phyloP scores from a whole-genome alignment of 169 alveolate species.

The Theileria parva region DNA sequence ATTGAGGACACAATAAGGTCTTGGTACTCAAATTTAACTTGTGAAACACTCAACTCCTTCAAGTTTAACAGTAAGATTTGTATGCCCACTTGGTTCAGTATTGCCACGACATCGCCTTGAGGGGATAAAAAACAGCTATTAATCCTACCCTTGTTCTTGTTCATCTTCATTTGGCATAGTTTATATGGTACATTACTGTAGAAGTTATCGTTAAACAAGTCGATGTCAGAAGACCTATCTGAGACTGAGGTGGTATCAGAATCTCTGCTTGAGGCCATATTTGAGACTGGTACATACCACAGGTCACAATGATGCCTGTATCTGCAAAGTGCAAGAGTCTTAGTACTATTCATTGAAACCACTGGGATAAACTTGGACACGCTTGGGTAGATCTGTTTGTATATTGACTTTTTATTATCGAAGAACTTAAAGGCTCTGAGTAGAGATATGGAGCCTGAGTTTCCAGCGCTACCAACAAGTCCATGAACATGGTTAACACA shows the following conservation, averaged over 20 bases:
- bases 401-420: constrained; percentile 18
- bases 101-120: constrained; percentile 35
- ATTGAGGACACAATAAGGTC: constrained; percentile 28
- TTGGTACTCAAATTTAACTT: constrained; percentile 7
- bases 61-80: constrained; percentile 16
- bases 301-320: constrained; percentile 59
- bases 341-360: constrained; percentile 39
- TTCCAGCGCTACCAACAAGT: constrained; percentile 44
- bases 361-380: constrained; percentile 31
- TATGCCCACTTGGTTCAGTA: constrained; percentile 46
- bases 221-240: not conserved
- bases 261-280: not conserved
- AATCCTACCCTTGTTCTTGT: constrained; percentile 47
- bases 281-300: constrained; percentile 47
- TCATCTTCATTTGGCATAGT: constrained; percentile 40
- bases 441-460: constrained; percentile 44
- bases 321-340: constrained; percentile 40
- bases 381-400: constrained; percentile 50
- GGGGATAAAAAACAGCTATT: constrained; percentile 47
- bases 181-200: constrained; percentile 6
- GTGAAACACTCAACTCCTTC: constrained; percentile 28
- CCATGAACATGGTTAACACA: constrained; percentile 32
- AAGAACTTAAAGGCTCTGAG: constrained; percentile 34
- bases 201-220: not conserved
- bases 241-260: not conserved